Evolutionary conservation across 345 rosid genomes (phyloP), one percentile per base, ranked within the genome.

Genomic region (Rhodomyrtus tomentosa): DNA sequence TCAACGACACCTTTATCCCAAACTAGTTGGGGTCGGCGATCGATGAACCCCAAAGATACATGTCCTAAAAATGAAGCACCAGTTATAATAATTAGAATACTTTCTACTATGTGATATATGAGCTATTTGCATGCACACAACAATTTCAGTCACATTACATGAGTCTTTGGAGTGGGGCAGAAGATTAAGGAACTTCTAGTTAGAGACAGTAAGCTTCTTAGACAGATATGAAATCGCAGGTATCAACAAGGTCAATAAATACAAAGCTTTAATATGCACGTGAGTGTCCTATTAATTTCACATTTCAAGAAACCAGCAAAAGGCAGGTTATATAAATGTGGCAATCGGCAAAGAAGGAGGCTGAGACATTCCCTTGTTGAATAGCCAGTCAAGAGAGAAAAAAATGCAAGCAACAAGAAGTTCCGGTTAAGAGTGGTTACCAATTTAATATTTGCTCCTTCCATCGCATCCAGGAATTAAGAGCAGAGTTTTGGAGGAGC

Each of bases 61-160:
- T n/a, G n/a, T 88, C 83, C 91, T 87, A 89, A 82, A 84, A 72
- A 85, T 83, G 82, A 88, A 87, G 81, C 86, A 89, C 82, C 81
- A 82, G 76, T 84, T 8, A 85, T 59, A 58, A 38, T 56, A 54
- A 81, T 55, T 82, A 85, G 86, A 86, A 87, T 53, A 54, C 59
- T 52, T 55, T 40, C 50, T 36, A 27, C 49, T 36, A 9, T 50
- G 56, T 74, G 22, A 50, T 29, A 40, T 45, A 84, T 54, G 58
- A 38, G 82, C 54, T 9, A 11, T 74, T 74, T 22, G 21, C 36
- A 52, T 36, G 81, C 20, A 29, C 42, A 62, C 0, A 6, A 29
- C 40, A 32, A 7, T 32, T 62, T 62, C 74, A 62, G 42, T 62
- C 40, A 16, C 74, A 7, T 29, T 62, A 62, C 42, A 62, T 62